Conservation (phyloP, 1,139 yeast species). For the Yamadazyma kanchanaburiensis region DNA sequence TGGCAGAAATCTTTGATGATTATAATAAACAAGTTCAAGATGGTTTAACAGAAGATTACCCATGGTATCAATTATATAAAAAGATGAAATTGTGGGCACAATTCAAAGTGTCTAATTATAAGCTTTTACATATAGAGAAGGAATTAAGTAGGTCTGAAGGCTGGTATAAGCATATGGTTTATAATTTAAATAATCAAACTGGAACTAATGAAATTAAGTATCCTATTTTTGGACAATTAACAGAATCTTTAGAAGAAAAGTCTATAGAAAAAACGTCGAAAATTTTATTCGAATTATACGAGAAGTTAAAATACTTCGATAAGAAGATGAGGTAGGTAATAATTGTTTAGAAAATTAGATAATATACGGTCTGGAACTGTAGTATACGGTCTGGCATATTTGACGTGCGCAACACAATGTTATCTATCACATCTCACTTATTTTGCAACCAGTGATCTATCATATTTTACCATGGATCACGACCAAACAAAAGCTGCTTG, state of each 20-base stretch:
- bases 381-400: no score
- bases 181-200: no score
- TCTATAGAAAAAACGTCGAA: constrained; percentile 26
- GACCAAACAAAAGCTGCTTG: no score
- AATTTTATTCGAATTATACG: constrained; percentile 28
- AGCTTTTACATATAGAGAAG: constrained; percentile 49
- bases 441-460: no score
- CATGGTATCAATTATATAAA: constrained; percentile 63
- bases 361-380: no score
- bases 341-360: no score
- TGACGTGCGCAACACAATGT: no score
- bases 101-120: constrained; percentile 52
- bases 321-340: constrained; percentile 9
- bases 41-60: constrained; percentile 55
- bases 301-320: constrained; percentile 30
- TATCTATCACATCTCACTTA: no score
- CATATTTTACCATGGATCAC: no score
- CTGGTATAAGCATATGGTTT: constrained; percentile 24
- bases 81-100: constrained; percentile 59
- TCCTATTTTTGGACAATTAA: no score
- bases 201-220: no score
- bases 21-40: constrained; percentile 39
- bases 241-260: no score
- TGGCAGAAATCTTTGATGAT: constrained; percentile 29
- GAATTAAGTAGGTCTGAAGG: constrained; percentile 16